phyloP scores from a whole-genome alignment of 345 rosid species.

The Populus pruinosa region DNA sequence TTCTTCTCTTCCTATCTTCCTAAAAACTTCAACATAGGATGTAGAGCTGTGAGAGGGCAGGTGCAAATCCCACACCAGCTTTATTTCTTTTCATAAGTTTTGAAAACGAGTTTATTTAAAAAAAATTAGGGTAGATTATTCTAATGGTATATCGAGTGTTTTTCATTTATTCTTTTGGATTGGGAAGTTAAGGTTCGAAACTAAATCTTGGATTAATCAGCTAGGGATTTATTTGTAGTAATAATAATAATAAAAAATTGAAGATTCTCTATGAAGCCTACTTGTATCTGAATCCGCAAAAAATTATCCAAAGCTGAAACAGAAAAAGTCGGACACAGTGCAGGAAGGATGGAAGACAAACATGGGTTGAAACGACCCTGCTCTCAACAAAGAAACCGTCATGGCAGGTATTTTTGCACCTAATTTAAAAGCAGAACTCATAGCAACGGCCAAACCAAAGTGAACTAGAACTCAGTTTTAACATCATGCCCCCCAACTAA shows the following conservation, averaged over 20 bases:
- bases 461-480: conserved; percentile 2
- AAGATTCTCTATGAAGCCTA: neutral
- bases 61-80: no score
- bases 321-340: neutral
- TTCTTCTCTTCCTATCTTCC: no score
- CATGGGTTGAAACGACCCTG: neutral
- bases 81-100: no score
- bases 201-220: neutral
- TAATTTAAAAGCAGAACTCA: neutral
- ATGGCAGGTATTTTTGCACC: neutral
- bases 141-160: no score
- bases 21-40: no score
- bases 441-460: conserved; percentile 12
- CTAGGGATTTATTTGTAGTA: no score
- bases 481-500: neutral
- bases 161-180: neutral
- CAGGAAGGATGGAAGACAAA: neutral
- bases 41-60: no score
- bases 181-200: neutral
- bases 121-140: no score
- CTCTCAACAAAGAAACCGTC: neutral
- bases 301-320: neutral
- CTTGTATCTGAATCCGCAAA: neutral
- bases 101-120: no score
- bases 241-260: neutral